A percentile compares a stretch with the other conserved stretches of the same genome.
These are phyloP conservation scores for Annulohypoxylon moriforme DNA, from an alignment of 495 filamentous ascomycete species.

Conservation along the genomic window DNA sequence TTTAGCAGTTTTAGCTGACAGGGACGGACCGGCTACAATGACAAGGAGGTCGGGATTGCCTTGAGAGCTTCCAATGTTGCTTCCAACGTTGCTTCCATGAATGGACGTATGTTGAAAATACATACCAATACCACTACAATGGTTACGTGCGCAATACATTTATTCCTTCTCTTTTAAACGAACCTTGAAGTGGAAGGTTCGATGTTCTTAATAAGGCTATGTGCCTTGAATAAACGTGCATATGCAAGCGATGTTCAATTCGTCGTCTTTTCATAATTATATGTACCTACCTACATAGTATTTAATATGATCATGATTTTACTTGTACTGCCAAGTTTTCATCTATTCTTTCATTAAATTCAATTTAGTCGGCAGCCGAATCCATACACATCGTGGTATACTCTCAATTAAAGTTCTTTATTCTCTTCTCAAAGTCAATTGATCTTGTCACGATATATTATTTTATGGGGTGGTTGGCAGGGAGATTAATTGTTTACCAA, in stretches of 20 bases:
- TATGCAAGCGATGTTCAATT: neutral
- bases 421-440: neutral
- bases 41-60: slow-evolving; percentile 41
- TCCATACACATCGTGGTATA: neutral
- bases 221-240: neutral
- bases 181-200: neutral
- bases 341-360: neutral
- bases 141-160: no score
- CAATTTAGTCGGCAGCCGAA: neutral
- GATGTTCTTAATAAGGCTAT: neutral
- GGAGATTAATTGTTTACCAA: slow-evolving; percentile 27
- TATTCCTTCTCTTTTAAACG: neutral
- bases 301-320: neutral
- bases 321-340: neutral
- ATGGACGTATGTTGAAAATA: neutral
- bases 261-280: neutral
- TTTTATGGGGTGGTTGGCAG: slow-evolving; percentile 28
- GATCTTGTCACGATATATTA: slow-evolving; percentile 1
- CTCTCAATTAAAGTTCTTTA: neutral
- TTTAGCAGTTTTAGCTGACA: slow-evolving; percentile 8
- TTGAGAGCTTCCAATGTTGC: slow-evolving; percentile 18
- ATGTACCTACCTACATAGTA: neutral
- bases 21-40: slow-evolving; percentile 44
- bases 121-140: neutral
- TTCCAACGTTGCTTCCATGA: neutral